These are phyloP conservation scores for Cucurbita ficifolia DNA, from an alignment of 306 rosid genomes.

Conservation along the genomic window DNA sequence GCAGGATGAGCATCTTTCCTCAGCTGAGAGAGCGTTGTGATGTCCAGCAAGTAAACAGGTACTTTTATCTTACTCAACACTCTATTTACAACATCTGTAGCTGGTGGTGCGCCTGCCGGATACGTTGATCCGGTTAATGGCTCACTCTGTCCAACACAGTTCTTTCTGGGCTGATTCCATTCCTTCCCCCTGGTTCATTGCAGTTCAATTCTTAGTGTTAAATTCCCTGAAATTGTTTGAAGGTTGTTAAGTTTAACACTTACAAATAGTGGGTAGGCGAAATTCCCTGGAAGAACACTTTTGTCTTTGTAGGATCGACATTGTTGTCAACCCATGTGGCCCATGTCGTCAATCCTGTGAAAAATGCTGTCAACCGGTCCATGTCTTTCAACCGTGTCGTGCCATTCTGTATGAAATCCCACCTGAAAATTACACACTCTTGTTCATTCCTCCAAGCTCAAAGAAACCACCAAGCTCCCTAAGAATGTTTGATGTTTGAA, in stretches of 20 bases:
- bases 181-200: slow-evolving; percentile 48
- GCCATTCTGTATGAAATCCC: slow-evolving; percentile 74
- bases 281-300: slow-evolving; percentile 80
- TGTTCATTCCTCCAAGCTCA: background rate
- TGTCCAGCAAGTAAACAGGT: slow-evolving; percentile 67
- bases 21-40: slow-evolving; percentile 71
- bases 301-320: slow-evolving; percentile 59
- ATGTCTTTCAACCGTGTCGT: slow-evolving; percentile 34
- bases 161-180: slow-evolving; percentile 67
- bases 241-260: slow-evolving; percentile 12
- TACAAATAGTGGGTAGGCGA: slow-evolving; percentile 92
- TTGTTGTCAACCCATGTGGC: slow-evolving; percentile 76
- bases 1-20: slow-evolving; percentile 94
- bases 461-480: background rate
- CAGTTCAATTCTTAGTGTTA: background rate
- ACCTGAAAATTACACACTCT: slow-evolving; percentile 27
- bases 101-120: slow-evolving; percentile 78
- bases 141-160: slow-evolving; percentile 52
- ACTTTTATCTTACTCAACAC: slow-evolving; percentile 46
- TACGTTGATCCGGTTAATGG: slow-evolving; percentile 65
- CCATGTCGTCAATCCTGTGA: slow-evolving; percentile 75
- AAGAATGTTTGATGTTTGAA: background rate
- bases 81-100: slow-evolving; percentile 33
- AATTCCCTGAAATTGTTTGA: background rate
- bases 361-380: slow-evolving; percentile 67